Base-by-base conservation (phyloP, 257 asterid species). In the Solanum pinnatisectum region DNA sequence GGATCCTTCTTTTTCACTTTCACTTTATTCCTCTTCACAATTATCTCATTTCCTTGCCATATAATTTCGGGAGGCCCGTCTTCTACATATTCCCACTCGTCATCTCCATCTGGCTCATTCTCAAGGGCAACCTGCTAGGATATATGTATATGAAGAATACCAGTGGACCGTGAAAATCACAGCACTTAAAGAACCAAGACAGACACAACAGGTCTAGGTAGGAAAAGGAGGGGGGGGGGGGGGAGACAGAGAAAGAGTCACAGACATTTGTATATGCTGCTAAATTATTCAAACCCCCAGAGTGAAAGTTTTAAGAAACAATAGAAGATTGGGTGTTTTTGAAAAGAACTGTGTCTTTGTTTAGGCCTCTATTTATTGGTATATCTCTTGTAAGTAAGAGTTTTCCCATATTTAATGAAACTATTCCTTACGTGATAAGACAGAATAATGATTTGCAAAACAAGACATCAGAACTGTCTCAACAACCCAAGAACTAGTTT, bases 1-100 rank as follows among this genome's bases (percentile, higher is more conserved):
- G 84, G 60, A 37, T 91, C 94, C 88, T 91, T 91, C 96, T 92
- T 97, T 93, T 94, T 94, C 90, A 96, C 98, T 89, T 93, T 91
- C 88, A 97, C 90, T 90, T 87, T 96, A 87, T 94, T 96, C 95
- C 94, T 97, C 94, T 94, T 96, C 89, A 97, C 98, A 89, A 96
- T 97, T 76, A 97, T 97, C 93, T 97, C 99, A 91, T 97, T 96
- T 40, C 99, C 99, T 90, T 94, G 96, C 98, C 98, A 97, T 88
- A 96, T 96, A 90, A 97, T 94, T 93, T 95, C 99, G 27, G 99
- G 97, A 83, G 98, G 98, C 70, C 99, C 99, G 36, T 94, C 99
- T 88, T 97, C 98, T 88, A 95, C 93, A 87, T 97, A 97, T 91
- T 97, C 99, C 95, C 98, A 97, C 60, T 90, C 92, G 16, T 89